A percentile compares a stretch with the other conserved stretches of the same genome.
Conservation (phyloP, 257 asterid genomes). For the Nicotiana otophora region DNA sequence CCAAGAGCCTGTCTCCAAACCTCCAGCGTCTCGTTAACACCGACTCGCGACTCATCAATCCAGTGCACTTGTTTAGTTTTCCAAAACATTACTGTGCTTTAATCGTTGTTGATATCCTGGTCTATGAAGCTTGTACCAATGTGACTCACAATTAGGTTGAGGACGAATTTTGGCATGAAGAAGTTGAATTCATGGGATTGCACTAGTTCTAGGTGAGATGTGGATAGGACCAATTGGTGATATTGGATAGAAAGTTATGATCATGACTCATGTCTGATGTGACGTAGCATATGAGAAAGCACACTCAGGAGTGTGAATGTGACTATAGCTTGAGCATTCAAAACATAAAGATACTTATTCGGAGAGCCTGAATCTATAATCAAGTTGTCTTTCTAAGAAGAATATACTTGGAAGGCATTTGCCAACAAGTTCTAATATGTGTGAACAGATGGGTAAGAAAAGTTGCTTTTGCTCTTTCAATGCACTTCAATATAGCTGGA, state of each 20-base stretch:
- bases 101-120: neutral
- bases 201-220: neutral
- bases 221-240: neutral
- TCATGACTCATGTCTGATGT: neutral
- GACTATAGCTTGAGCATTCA: neutral
- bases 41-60: no score
- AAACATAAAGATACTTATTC: neutral
- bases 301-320: neutral
- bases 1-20: no score
- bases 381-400: neutral
- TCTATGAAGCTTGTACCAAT: neutral
- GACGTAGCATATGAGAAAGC: neutral
- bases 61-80: neutral
- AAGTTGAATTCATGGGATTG: neutral
- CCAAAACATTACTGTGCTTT: neutral
- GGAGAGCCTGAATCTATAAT: neutral
- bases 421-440: neutral
- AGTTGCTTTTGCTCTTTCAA: neutral
- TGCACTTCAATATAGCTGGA: neutral
- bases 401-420: neutral
- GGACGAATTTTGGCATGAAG: neutral
- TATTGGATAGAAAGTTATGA: neutral
- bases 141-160: neutral
- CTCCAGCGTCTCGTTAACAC: no score
- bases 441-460: neutral